Evolutionary conservation across 192 early-diverging fungal species (phyloP).

Genomic region (Martensiomyces pterosporus): DNA sequence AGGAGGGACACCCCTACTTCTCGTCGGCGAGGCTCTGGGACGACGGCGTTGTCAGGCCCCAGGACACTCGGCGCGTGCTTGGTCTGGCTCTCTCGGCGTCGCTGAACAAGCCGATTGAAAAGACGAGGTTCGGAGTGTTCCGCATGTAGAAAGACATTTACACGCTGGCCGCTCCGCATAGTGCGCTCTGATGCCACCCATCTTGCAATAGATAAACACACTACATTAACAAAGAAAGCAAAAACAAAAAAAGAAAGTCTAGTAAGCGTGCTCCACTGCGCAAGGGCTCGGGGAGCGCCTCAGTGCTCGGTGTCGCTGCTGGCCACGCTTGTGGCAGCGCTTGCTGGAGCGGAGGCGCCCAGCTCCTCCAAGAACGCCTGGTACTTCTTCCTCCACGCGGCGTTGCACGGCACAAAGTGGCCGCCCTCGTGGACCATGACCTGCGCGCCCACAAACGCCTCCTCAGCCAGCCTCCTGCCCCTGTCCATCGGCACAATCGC

Average conservation of each 20-base stretch:
- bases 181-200: too few species aligned
- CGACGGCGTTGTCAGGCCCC: conserved; percentile 90
- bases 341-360: too few species aligned
- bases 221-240: background rate
- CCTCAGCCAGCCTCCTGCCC: conserved; percentile 13
- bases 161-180: too few species aligned
- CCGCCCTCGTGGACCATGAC: conserved; percentile 22
- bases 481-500: conserved; percentile 18
- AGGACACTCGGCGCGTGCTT: conserved; percentile 81
- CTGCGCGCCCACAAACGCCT: conserved; percentile 5
- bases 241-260: background rate
- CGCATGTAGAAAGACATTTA: conserved; percentile 70
- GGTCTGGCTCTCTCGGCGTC: conserved; percentile 79
- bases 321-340: too few species aligned
- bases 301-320: too few species aligned
- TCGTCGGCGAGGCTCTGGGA: conserved; percentile 88
- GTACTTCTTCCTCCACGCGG: conserved; percentile 20
- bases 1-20: conserved; percentile 94
- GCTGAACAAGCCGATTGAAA: conserved; percentile 64
- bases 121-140: conserved; percentile 91
- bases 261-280: too few species aligned
- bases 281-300: too few species aligned
- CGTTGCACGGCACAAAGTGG: conserved; percentile 34
- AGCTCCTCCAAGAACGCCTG: conserved; percentile 15
- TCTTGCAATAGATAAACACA: too few species aligned